Evolutionary conservation across 768 basidiomycete species (phyloP).

Genomic region (Leucocoprinus sp.): DNA sequence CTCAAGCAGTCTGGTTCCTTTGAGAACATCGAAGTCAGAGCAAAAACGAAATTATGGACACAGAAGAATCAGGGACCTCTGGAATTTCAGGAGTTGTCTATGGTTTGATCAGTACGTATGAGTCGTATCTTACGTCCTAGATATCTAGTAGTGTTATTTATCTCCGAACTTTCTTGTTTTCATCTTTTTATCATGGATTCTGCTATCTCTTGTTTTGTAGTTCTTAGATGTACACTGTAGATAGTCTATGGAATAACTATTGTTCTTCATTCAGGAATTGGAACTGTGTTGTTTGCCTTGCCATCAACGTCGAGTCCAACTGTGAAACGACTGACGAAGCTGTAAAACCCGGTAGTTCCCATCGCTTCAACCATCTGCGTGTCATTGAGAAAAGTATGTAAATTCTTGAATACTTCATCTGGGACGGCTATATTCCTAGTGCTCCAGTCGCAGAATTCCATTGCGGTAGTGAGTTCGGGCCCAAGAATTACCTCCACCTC

Average conservation of each 20-base stretch:
- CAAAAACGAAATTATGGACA: constrained; percentile 83
- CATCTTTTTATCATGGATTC: not conserved
- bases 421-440: constrained; percentile 22
- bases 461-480: constrained; percentile 40
- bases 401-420: constrained; percentile 14
- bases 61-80: constrained; percentile 20
- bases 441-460: constrained; percentile 51
- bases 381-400: constrained; percentile 28
- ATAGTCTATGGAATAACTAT: not conserved
- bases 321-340: constrained; percentile 61
- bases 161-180: not conserved
- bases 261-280: constrained; percentile 13
- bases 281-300: constrained; percentile 34
- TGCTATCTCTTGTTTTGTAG: not conserved
- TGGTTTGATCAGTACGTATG: constrained; percentile 1
- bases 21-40: constrained; percentile 77
- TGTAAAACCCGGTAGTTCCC: constrained; percentile 47
- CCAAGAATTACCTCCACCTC: constrained; percentile 28
- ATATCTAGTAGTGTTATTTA: not conserved
- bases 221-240: constrained; percentile 4
- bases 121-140: not conserved
- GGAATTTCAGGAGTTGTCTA: not conserved
- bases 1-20: constrained; percentile 68
- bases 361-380: constrained; percentile 45
- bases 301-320: constrained; percentile 54